Base-by-base conservation (phyloP, 805 yeast genomes). In the Lipomyces sp. region DNA sequence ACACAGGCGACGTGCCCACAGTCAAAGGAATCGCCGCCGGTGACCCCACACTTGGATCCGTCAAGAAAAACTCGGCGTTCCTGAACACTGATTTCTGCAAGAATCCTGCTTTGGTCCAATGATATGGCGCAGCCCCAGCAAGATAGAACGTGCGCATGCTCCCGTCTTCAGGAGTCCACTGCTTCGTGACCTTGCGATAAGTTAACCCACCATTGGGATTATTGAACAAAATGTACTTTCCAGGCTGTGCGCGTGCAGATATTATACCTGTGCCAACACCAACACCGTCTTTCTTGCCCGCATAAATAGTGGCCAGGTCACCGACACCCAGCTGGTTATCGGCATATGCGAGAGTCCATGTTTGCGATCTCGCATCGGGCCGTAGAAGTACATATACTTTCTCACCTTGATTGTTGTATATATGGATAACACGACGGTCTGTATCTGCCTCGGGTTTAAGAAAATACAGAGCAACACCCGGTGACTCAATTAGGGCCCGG, bases 171-270 rank as follows among this genome's bases (percentile, higher is more conserved):
- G 66, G 61, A 8, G 71, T 62, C 71, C 71, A 67, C 35, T 62
- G 64, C 58, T 63, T 57, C 37, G 70, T 48, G n/a, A 67, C 70
- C 51, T 67, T 67, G 56, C 71, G 71, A 37, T 67, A 67, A 39
- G 69, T 67, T 50, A 67, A 55, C 13, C 71, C 71, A 8, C 66
- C 70, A 29, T 62, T 56, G 29, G 71, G 64, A 42, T 67, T 67
- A 51, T 62, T 66, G 60, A 67, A 67, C 60, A 67, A 30, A 6
- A 67, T 50, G 37, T 67, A 67, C 54, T 67, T 67, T 39, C 71
- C 71, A 15, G 71, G 71, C 11, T 62, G 65, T 3, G 71, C 71
- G 15, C 71, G 63, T 37, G 70, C 60, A 4, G 71, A 37, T 10
- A 67, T 67, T 15, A 66, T 57, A 29, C 71, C 71, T 15, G 69